These are phyloP conservation scores for Botrytis tulipae DNA, from an alignment of 2,329 filamentous ascomycete species.

Conservation along the genomic window DNA sequence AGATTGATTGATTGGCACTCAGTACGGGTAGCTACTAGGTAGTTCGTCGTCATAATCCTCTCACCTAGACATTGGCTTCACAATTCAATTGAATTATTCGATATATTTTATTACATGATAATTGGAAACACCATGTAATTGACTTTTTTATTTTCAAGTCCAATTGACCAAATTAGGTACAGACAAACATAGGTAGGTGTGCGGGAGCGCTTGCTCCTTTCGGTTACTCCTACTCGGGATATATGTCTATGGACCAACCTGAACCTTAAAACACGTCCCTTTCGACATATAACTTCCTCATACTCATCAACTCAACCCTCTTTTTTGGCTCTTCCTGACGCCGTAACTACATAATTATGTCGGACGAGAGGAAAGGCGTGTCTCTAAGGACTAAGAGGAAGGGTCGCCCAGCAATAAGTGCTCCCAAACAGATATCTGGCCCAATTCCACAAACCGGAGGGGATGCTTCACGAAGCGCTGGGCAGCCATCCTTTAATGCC, in stretches of 20 bases:
- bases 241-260: neutral
- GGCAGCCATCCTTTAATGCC: constrained; percentile 37
- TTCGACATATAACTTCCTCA: neutral
- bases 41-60: neutral
- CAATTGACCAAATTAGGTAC: neutral
- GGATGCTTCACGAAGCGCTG: constrained; percentile 41
- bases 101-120: neutral
- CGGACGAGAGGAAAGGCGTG: constrained; percentile 57
- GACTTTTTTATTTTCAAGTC: neutral
- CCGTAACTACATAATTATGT: constrained; percentile 45
- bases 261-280: constrained; percentile 9
- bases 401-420: constrained; percentile 59
- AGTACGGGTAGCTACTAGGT: neutral
- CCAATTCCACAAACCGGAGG: constrained; percentile 55
- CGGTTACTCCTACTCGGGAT: constrained; percentile 7
- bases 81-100: neutral
- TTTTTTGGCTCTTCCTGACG: neutral
- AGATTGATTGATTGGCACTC: constrained; percentile 1
- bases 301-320: neutral
- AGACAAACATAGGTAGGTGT: neutral
- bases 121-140: neutral
- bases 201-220: constrained; percentile 9
- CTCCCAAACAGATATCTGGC: constrained; percentile 60
- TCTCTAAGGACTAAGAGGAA: constrained; percentile 64
- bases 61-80: neutral